Evolutionary conservation across 805 yeast genomes (phyloP), one percentile per base, ranked within the genome.

Genomic region (Candida stauntonica): DNA sequence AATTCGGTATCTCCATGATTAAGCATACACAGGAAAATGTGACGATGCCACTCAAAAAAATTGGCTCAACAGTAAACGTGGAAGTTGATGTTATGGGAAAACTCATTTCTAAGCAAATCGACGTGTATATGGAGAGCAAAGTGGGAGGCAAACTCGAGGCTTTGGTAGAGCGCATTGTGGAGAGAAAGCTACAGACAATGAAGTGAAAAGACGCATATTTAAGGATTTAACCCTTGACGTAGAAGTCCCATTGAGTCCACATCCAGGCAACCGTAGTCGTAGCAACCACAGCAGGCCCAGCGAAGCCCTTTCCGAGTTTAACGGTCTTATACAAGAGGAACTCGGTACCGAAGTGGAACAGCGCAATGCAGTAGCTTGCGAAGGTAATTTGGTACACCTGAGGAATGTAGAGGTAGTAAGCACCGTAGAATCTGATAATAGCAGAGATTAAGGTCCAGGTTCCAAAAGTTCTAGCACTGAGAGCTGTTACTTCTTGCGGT

Each of bases 71-170:
- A 14, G 94, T 93, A 19, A 93, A 93, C 54, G 79, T 93, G 34
- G 99, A 93, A 63, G 99, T 93, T 23, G 99, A 93, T 61, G 68
- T 91, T 36, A 84, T 91, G 28, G 99, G 98, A 15, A 93, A 93
- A 64, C 71, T 88, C 42, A 77, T 91, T 40, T 96, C 86, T 56
- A 80, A 86, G 60, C 98, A 91, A 63, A 82, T 93, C 38, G 73
- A 70, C 41, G 40, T 71, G 26, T 70, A 73, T 46, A 63, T 84
- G 42, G 46, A 42, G 34, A 36, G 31, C 14, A 43, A 42, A 29
- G 37, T 45, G 5, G 9, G 40, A 23, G 28, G 33, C 17, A 36
- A 45, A 26, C 62, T 84, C 39, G 50, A 46, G 17, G 9, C 31
- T 9, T 23, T 42, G 39, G 30, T 46, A 26, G 44, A 42, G 30